These are phyloP conservation scores for Cercospora brassicicola DNA, from an alignment of 2,329 filamentous ascomycete genomes.

Conservation along the genomic window DNA sequence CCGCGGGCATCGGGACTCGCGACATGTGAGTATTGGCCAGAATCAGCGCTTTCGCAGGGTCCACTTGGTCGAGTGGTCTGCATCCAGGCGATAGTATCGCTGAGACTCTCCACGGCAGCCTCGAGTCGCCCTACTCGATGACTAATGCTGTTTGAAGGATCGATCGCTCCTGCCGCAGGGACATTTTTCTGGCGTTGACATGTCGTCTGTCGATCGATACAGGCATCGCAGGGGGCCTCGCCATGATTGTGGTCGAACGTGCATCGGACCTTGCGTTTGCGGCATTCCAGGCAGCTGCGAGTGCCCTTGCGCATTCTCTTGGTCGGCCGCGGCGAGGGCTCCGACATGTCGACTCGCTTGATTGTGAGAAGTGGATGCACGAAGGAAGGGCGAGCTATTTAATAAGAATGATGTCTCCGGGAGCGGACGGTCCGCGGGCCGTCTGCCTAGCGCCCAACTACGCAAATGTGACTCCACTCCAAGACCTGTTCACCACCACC, in stretches of 20 bases:
- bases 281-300: constrained; percentile 35
- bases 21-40: neutral
- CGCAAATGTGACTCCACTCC: neutral
- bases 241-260: neutral
- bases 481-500: neutral
- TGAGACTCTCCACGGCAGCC: neutral
- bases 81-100: neutral
- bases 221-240: neutral
- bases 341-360: constrained; percentile 27
- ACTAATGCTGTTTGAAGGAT: neutral
- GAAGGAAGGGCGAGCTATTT: neutral
- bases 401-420: neutral
- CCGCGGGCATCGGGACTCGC: neutral
- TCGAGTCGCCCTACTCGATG: neutral
- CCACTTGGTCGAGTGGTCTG: neutral
- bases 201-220: neutral
- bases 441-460: neutral
- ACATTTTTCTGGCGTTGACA: neutral
- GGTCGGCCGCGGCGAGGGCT: neutral
- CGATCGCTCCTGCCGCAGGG: neutral
- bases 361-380: neutral
- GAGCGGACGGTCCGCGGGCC: neutral
- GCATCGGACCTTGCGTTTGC: neutral
- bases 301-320: constrained; percentile 35
- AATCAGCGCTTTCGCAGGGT: neutral